These are phyloP conservation scores for Paecilomyces sp. DNA, from an alignment of 2,329 filamentous ascomycete species.

Conservation along the genomic window DNA sequence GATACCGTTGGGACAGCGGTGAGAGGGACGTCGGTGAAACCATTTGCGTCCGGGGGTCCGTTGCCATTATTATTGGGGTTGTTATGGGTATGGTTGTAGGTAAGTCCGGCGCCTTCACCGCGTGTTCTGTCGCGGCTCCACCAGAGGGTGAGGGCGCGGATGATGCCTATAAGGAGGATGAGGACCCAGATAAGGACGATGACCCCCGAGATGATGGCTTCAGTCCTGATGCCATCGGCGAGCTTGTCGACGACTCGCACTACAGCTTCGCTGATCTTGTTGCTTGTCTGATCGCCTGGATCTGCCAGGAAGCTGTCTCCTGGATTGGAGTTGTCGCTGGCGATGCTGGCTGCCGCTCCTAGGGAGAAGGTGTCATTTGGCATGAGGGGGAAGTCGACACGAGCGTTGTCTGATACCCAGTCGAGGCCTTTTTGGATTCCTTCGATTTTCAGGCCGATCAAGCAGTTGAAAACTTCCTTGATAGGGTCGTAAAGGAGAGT, in stretches of 20 bases:
- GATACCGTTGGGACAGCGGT: conserved; percentile 17
- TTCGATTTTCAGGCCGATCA: conserved; percentile 82
- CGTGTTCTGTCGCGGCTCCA: conserved; percentile 52
- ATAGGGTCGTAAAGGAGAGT: conserved; percentile 75
- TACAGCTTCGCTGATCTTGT: conserved; percentile 75
- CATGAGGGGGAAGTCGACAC: conserved; percentile 72
- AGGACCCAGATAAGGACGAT: conserved; percentile 72
- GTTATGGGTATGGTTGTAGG: conserved; percentile 4
- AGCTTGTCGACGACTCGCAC: conserved; percentile 62
- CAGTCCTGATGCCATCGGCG: conserved; percentile 60
- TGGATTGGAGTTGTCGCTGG: conserved; percentile 47
- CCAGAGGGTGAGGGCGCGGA: conserved; percentile 58
- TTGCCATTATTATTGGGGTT: conserved; percentile 11
- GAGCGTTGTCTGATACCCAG: conserved; percentile 83
- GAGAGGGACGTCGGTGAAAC: conserved; percentile 32
- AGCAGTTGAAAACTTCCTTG: conserved; percentile 71
- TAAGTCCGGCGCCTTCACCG: conserved; percentile 49
- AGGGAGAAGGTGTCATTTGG: conserved; percentile 74
- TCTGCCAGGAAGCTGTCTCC: conserved; percentile 66
- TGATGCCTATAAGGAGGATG: conserved; percentile 66
- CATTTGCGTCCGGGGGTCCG: conserved; percentile 12
- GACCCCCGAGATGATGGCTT: conserved; percentile 70
- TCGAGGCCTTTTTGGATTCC: conserved; percentile 81
- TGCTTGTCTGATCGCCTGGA: conserved; percentile 63
- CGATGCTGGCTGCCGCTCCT: conserved; percentile 57